Evolutionary conservation across 805 yeast species (phyloP).

Genomic region (Jamesozyma rosinii): DNA sequence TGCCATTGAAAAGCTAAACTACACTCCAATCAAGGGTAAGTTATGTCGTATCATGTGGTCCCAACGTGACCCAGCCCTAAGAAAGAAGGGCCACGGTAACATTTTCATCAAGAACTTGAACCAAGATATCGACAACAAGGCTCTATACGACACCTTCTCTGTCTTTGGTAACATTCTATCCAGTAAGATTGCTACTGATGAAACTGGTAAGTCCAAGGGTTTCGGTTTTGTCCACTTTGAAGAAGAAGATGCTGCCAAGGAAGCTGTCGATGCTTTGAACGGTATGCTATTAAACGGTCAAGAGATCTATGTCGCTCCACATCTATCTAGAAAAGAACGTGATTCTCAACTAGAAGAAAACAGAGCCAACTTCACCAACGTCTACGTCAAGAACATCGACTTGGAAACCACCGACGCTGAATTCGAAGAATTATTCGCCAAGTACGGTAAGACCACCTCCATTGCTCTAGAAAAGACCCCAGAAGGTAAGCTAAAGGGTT

Average conservation of each 20-base stretch:
- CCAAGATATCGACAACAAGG: conserved; percentile 97
- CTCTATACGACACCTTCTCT: conserved; percentile 93
- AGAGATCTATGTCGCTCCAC: conserved; percentile 93
- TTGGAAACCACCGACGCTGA: conserved; percentile 60
- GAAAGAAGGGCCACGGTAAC: conserved; percentile 94
- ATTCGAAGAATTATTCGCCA: conserved; percentile 60
- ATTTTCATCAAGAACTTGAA: conserved; percentile 96
- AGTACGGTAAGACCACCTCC: conserved; percentile 76
- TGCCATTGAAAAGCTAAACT: conserved; percentile 93
- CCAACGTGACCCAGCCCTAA: conserved; percentile 92
- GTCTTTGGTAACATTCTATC: conserved; percentile 94
- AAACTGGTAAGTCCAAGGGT: conserved; percentile 83
- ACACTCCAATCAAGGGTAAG: conserved; percentile 84
- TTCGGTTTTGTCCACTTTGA: conserved; percentile 97
- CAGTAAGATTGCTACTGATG: conserved; percentile 95
- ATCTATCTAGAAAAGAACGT: conserved; percentile 87
- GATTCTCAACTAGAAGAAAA: conserved; percentile 83
- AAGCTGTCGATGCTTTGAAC: conserved; percentile 93
- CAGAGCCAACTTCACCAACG: conserved; percentile 90
- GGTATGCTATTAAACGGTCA: conserved; percentile 96
- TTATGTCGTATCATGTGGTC: conserved; percentile 99
- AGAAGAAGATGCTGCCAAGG: conserved; percentile 81
- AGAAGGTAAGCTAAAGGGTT: conserved; percentile 88
- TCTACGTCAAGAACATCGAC: conserved; percentile 85
- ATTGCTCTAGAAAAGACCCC: conserved; percentile 68